Evolutionary conservation across 2,329 filamentous ascomycete genomes (phyloP).

Genomic region (Colletotrichum euphorbiae): DNA sequence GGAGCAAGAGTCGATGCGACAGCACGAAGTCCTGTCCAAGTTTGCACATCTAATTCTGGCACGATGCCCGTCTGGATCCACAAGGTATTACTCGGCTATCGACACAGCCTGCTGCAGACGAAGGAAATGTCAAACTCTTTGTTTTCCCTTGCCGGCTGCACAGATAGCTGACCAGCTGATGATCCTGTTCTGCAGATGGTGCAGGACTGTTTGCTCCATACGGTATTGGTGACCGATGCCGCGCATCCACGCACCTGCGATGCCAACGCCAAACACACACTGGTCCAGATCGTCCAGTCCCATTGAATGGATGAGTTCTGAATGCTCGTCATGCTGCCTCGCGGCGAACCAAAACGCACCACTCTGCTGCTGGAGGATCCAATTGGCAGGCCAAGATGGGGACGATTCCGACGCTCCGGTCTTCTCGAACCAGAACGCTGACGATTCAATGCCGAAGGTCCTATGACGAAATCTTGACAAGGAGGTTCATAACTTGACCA

Average conservation of each 20-base stretch:
- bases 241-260: constrained; percentile 3
- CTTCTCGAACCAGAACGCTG: background rate
- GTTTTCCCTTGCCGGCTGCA: background rate
- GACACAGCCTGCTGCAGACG: background rate
- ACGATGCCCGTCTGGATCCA: background rate
- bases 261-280: background rate
- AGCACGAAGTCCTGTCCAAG: constrained; percentile 5
- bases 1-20: background rate
- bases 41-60: background rate
- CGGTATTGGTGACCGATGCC: background rate
- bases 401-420: constrained; percentile 6
- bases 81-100: background rate
- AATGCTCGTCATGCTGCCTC: constrained; percentile 21
- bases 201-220: constrained; percentile 7
- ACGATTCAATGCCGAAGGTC: background rate
- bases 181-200: constrained; percentile 20
- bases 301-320: background rate
- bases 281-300: background rate
- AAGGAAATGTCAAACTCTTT: background rate
- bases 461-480: constrained; percentile 17
- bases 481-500: background rate
- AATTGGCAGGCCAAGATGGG: constrained; percentile 1
- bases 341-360: constrained; percentile 7
- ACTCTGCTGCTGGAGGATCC: background rate
- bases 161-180: constrained; percentile 19